Base-by-base conservation (phyloP, 768 basidiomycete species). In the Butyriboletus loyo region DNA sequence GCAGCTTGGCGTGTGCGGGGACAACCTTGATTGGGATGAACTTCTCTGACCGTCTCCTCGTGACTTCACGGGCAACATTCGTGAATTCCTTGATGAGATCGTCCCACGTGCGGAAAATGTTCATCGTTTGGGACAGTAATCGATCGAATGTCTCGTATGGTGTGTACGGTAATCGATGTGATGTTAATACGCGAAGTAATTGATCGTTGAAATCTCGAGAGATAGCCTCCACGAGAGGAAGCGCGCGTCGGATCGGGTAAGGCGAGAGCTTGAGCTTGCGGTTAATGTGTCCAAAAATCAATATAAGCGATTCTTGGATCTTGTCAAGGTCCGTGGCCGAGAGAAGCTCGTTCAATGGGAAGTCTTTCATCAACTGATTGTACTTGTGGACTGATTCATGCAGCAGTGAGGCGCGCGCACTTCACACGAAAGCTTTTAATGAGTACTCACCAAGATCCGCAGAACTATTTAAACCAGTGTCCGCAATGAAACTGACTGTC, bases 361-460 rank as follows among this genome's bases (percentile, higher is more conserved):
- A 98, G 66, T 99, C 97, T 72, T 96, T 97, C 97, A 99, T 98
- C 51, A 98, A 79, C 56, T 91, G 87, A 64, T 99, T 98, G 76
- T 98, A 96, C 70, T 97, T 98, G 77, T 95, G 93, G 11, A 98
- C 96, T 92, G 59, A 7, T 39, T 19, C 25, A n/a, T 15, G 35
- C n/a, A 14, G 19, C 5, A 21, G 46, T 52, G 22, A 43, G 51
- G 15, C 50, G 46, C 28, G 24, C 10, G 14, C 46, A 46, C 8
- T 35, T 25, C 14, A 38, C 15, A 37, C 5, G 10, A 44, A 22
- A 30, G 13, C 4, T 3, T 22, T 32, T 17, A 4, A 1, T 3
- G 24, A 31, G 30, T 1, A 72, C 86, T 62, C 55, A 88, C 89
- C 91, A 4, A 85, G 75, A 62, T 98, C 94, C 40, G 87, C 89